Base-by-base conservation (phyloP, 2,329 filamentous ascomycete species). In the Lithohypha guttulata region DNA sequence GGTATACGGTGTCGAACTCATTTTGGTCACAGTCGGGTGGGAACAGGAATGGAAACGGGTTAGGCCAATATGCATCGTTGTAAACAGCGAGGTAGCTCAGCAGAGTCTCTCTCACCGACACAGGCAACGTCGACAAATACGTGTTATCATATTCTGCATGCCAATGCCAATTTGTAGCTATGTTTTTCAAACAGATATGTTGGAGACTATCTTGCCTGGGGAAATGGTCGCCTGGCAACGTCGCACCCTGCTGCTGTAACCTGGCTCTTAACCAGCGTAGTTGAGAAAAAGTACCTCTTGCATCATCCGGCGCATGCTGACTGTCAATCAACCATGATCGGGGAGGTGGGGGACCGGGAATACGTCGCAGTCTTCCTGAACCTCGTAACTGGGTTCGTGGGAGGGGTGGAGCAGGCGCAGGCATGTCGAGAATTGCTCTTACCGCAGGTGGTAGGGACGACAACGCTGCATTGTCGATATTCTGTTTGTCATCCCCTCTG, bases 71-170 rank as follows among this genome's bases (percentile, higher is more conserved):
- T n/a, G 58, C 50, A 1, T 61, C 56, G 1, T 67, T 65, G 49
- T 73, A 73, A 10, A 64, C 53, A 3, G 66, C 63, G 20, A 79
- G 51, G 52, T 78, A 79, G 46, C 68, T 73, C 17, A 79, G 52
- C 22, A 80, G 47, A 1, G 64, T 54, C 44, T 69, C 57, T 47
- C 74, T 74, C 4, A 75, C 50, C 27, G 62, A 60, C 11, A 61
- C 55, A 0, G 75, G 71, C 9, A 79, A 50, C 2, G 67, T 59
- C 2, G 63, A 59, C 2, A 79, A 55, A 34, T 70, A 72, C 13
- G 68, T 58, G 40, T 70, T 66, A 48, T 78, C 73, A 46, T 75
- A 75, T 36, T 70, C 64, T 18, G 70, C 54, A 44, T 79, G 66
- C 55, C 68, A 66, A 7, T 63, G 54, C 75, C 75, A 80, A 17